Evolutionary conservation across 1,139 yeast genomes (phyloP).

Genomic region (Candida dubliniensis): DNA sequence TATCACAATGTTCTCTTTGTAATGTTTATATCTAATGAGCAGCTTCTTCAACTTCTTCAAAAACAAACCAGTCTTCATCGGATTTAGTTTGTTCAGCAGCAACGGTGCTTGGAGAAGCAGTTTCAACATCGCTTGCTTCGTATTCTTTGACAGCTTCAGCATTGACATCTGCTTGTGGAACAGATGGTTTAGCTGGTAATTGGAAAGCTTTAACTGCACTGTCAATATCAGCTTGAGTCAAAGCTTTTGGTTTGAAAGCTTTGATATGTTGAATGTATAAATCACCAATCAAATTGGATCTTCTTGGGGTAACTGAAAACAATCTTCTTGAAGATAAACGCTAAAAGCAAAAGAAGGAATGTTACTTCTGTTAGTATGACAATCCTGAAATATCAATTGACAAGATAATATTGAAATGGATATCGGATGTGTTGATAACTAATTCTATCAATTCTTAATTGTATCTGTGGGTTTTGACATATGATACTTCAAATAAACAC

Average conservation of each 20-base stretch:
- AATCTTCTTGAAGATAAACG: constrained; percentile 40
- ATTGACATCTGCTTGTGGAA: constrained; percentile 73
- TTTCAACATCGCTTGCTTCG: constrained; percentile 76
- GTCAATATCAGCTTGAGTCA: constrained; percentile 72
- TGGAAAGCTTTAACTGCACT: constrained; percentile 80
- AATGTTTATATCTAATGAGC: constrained; percentile 27
- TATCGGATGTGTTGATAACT: too few species aligned
- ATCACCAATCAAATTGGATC: constrained; percentile 73
- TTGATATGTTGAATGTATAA: constrained; percentile 85
- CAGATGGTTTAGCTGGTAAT: constrained; percentile 70
- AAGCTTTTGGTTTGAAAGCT: constrained; percentile 81
- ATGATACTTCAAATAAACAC: too few species aligned
- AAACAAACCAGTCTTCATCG: constrained; percentile 81
- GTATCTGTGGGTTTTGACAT: too few species aligned
- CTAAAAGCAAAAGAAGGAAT: constrained; percentile 8
- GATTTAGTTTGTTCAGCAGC: constrained; percentile 43
- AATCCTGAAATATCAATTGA: too few species aligned
- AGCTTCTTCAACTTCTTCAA: constrained; percentile 72
- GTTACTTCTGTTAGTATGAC: too few species aligned
- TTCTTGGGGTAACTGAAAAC: constrained; percentile 46
- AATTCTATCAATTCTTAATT: too few species aligned
- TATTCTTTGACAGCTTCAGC: constrained; percentile 75
- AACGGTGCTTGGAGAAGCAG: constrained; percentile 43
- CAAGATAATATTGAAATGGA: too few species aligned
- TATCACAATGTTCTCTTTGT: too few species aligned